phyloP scores from a whole-genome alignment of 345 rosid genomes.

The Ceriops decandra region DNA sequence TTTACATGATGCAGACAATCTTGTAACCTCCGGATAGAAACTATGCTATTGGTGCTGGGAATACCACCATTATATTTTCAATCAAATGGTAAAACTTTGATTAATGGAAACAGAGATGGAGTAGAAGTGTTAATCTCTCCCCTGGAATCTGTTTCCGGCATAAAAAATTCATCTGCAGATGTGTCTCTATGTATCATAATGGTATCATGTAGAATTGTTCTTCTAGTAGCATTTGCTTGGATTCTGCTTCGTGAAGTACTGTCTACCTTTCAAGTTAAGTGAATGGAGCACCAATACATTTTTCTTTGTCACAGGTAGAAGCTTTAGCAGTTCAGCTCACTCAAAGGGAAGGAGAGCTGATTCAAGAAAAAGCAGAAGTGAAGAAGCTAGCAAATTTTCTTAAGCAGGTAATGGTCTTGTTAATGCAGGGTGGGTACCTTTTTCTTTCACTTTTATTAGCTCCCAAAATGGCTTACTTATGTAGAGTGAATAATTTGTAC shows the following conservation, averaged over 20 bases:
- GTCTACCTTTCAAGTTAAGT: slow-evolving; percentile 1
- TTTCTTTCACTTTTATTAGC: background rate
- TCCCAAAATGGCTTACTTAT: background rate
- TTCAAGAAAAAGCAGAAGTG: slow-evolving; percentile 92
- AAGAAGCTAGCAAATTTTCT: slow-evolving; percentile 88
- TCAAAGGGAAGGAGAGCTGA: slow-evolving; percentile 92
- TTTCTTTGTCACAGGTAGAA: slow-evolving; percentile 63
- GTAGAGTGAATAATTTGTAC: background rate
- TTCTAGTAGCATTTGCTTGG: background rate
- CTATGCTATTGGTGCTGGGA: too few relatives aligned
- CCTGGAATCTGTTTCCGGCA: too few relatives aligned
- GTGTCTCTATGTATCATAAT: background rate
- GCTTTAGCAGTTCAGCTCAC: slow-evolving; percentile 93
- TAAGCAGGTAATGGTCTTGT: slow-evolving; percentile 56
- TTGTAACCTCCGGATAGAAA: too few relatives aligned
- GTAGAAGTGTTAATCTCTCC: too few relatives aligned
- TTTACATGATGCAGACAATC: too few relatives aligned
- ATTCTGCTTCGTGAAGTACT: slow-evolving; percentile 8
- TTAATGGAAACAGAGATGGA: too few relatives aligned
- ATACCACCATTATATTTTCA: too few relatives aligned
- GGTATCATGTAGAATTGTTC: background rate
- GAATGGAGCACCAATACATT: background rate
- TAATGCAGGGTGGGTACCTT: background rate
- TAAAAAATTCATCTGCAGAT: too few relatives aligned
- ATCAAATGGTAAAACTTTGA: too few relatives aligned